Evolutionary conservation across 305 asterid genomes (phyloP).

Genomic region (Fraxinus dipetala): DNA sequence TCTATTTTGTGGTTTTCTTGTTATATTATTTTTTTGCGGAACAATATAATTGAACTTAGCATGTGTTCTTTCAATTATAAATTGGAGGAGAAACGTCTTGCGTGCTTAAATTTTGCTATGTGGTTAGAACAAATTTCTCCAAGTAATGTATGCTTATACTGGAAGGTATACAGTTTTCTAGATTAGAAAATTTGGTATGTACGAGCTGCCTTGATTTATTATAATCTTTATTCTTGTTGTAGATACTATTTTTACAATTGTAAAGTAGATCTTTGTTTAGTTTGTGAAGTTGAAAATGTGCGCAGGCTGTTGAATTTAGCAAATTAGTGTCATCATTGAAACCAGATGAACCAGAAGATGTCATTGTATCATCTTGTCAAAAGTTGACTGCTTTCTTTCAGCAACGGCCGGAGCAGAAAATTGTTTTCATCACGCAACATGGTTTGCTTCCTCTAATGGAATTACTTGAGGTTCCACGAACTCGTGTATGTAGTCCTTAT

Average conservation of each 20-base stretch:
- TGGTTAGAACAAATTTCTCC: not conserved
- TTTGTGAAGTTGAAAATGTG: conserved; percentile 20
- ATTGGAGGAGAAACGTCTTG: not conserved
- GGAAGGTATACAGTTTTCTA: not conserved
- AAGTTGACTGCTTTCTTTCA: conserved; percentile 77
- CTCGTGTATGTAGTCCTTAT: conserved; percentile 59
- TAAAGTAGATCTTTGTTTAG: conserved; percentile 10
- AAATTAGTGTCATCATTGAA: conserved; percentile 81
- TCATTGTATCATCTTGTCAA: conserved; percentile 86
- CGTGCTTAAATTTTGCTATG: not conserved
- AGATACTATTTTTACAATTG: conserved; percentile 2
- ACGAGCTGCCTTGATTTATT: not conserved
- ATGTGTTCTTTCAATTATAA: not conserved
- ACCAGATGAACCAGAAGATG: conserved; percentile 95
- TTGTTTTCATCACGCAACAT: conserved; percentile 85
- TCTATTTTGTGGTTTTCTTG: conserved; percentile 21
- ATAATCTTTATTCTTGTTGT: conserved; percentile 10
- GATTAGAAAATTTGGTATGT: not conserved
- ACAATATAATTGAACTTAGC: not conserved
- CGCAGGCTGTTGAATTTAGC: conserved; percentile 91
- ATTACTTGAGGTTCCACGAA: conserved; percentile 83
- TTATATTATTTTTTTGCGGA: not conserved
- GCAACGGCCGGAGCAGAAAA: conserved; percentile 90
- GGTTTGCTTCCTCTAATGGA: conserved; percentile 97
- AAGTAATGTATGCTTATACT: not conserved